Conservation (phyloP, 495 filamentous ascomycete species). For the Penicillium verhagenii region DNA sequence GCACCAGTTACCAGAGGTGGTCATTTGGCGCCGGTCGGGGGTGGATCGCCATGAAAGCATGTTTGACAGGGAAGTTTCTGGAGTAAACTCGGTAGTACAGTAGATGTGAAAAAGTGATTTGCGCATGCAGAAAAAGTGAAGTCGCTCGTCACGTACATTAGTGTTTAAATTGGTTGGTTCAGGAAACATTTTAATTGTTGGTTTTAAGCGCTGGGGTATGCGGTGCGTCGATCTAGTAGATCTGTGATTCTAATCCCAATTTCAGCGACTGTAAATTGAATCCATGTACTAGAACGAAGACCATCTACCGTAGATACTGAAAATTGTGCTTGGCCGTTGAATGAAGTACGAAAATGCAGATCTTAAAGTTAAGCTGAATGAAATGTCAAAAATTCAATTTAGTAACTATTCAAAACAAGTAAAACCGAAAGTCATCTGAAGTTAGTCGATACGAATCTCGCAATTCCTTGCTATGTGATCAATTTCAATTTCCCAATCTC, state of each 20-base stretch:
- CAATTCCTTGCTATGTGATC: slow-evolving; percentile 4
- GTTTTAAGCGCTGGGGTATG: neutral
- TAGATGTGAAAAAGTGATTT: neutral
- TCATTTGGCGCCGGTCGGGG: neutral
- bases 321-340: too few relatives aligned
- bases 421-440: neutral
- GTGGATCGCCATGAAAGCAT: neutral
- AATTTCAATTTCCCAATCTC: slow-evolving; percentile 6
- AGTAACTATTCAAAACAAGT: neutral
- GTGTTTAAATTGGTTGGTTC: neutral
- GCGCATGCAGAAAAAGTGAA: neutral
- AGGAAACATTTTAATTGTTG: neutral
- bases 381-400: neutral
- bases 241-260: neutral
- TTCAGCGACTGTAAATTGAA: too few relatives aligned
- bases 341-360: too few relatives aligned
- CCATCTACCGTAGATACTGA: too few relatives aligned
- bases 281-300: too few relatives aligned
- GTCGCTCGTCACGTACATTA: neutral
- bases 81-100: neutral
- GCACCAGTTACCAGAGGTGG: neutral
- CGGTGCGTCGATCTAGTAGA: neutral
- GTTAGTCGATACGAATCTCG: neutral
- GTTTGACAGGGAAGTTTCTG: too few relatives aligned
- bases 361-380: too few relatives aligned